Base-by-base conservation (phyloP, 139 green algal species). In the Parachlorella kessleri region DNA sequence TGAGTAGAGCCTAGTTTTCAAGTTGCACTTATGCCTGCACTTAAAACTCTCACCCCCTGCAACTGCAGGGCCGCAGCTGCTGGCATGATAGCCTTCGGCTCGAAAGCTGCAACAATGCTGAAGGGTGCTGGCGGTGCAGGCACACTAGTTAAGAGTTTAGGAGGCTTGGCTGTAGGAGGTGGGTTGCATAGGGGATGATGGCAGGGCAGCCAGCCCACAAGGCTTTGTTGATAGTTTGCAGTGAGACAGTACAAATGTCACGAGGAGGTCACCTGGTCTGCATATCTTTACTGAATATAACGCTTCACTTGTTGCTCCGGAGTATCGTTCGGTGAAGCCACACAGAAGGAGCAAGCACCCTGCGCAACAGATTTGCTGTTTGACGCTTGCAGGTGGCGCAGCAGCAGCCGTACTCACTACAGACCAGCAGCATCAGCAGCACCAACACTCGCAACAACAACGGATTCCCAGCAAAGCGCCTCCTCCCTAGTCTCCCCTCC, bases 81-180 rank as follows among this genome's bases (percentile, higher is more conserved):
- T 3, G 83, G 75, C 1, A 37, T 55, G 3, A 21, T 88, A 0
- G 83, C 79, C 1, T 26, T 84, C 3, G 78, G 78, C 14, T 84
- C 76, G 3, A 88, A 88, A 65, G 81, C 59, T 3, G 64, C 69
- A 5, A 40, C 71, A 3, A 5, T 88, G 3, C 28, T 66, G 8
- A 88, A 88, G 68, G 64, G 65, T 24, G 83, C 59, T 28, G 81
- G 79, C 33, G 83, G 79, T 24, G 72, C 79, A 18, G 66, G 63
- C 18, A 37, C 59, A 4, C 9, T 71, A 24, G 35, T 40, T 24
- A 84, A 84, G 21, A 55, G 71, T 24, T 24, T 78, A 7, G 36
- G 35, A 2, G 72, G 41, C 23, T 35, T 78, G 18, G 71, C 35
- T 70, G 32, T 77, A 42, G 71, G 33, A 42, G 71, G 33, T 32